A percentile compares a stretch with the other conserved stretches of the same genome.
Evolutionary conservation across 148 eudicot genomes (phyloP).

Genomic region (Rhododendron mucronatum): DNA sequence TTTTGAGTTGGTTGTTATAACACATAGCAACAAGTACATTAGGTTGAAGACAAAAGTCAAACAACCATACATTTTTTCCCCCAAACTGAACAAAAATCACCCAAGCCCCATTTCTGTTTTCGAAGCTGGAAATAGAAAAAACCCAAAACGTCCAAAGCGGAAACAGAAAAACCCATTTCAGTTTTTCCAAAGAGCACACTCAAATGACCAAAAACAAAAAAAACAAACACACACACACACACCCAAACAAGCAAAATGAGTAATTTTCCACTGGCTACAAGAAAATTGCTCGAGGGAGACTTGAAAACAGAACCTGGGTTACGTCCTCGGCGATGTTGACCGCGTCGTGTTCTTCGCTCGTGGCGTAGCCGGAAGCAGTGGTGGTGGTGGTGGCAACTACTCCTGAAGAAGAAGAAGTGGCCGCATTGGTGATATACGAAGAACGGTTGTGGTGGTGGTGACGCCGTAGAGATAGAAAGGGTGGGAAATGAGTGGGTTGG

Average conservation of each 20-base stretch:
- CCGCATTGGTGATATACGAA: not conserved
- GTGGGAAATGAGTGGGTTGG: not conserved
- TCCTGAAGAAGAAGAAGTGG: not conserved
- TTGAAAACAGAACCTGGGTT: slow-evolving; percentile 40
- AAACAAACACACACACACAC: too few relatives aligned
- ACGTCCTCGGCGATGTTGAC: slow-evolving; percentile 69
- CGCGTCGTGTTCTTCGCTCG: slow-evolving; percentile 21
- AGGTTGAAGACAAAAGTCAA: too few relatives aligned
- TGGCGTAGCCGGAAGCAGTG: not conserved
- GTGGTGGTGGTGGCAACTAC: not conserved
- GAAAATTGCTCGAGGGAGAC: not conserved
- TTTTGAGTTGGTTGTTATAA: too few relatives aligned
- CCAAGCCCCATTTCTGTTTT: too few relatives aligned
- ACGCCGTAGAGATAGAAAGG: not conserved
- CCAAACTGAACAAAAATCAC: too few relatives aligned
- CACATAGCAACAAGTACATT: too few relatives aligned
- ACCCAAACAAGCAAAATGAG: not conserved
- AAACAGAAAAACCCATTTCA: too few relatives aligned
- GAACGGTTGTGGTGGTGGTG: not conserved
- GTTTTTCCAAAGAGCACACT: not conserved
- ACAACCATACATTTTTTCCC: too few relatives aligned
- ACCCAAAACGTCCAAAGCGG: too few relatives aligned
- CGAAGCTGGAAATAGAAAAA: too few relatives aligned
- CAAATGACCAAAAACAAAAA: not conserved
- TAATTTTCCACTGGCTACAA: not conserved